These are phyloP conservation scores for Kuraishia hungarica DNA, from an alignment of 805 yeast species.

Conservation along the genomic window DNA sequence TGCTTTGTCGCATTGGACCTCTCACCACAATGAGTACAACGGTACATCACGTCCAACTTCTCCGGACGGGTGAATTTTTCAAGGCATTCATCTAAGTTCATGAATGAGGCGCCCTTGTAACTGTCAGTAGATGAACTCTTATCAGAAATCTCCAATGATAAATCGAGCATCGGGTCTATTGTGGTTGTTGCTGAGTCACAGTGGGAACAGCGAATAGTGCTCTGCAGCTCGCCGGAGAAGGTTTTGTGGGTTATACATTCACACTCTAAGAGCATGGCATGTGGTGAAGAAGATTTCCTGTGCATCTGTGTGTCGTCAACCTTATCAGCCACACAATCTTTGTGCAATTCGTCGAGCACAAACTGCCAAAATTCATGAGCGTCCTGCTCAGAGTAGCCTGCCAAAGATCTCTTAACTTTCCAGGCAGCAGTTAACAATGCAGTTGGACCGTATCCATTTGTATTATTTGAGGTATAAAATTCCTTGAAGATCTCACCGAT, in stretches of 20 bases:
- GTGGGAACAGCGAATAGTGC: slow-evolving; percentile 64
- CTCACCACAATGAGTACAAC: slow-evolving; percentile 58
- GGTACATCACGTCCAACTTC: slow-evolving; percentile 63
- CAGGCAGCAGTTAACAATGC: slow-evolving; percentile 78
- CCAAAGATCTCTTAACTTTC: slow-evolving; percentile 75
- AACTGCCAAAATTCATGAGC: slow-evolving; percentile 98
- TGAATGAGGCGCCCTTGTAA: slow-evolving; percentile 10
- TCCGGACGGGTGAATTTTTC: slow-evolving; percentile 73
- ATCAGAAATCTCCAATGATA: slow-evolving; percentile 66
- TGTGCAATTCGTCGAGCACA: slow-evolving; percentile 76
- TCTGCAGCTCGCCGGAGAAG: slow-evolving; percentile 77
- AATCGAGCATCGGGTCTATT: slow-evolving; percentile 83
- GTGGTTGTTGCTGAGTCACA: slow-evolving; percentile 63
- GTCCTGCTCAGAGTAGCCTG: slow-evolving; percentile 96
- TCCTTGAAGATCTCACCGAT: slow-evolving; percentile 70
- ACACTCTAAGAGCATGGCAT: slow-evolving; percentile 30
- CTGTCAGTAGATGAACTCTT: slow-evolving; percentile 15
- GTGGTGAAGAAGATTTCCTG: slow-evolving; percentile 3
- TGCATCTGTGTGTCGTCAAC: not conserved
- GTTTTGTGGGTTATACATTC: slow-evolving; percentile 74
- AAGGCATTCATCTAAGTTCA: slow-evolving; percentile 53
- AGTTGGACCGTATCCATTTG: slow-evolving; percentile 74
- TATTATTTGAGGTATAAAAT: slow-evolving; percentile 56
- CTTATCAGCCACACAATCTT: slow-evolving; percentile 18
- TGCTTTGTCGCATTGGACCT: slow-evolving; percentile 65